phyloP scores from a whole-genome alignment of 108 stramenopile genomes.

The Fragilariopsis cylindrus region DNA sequence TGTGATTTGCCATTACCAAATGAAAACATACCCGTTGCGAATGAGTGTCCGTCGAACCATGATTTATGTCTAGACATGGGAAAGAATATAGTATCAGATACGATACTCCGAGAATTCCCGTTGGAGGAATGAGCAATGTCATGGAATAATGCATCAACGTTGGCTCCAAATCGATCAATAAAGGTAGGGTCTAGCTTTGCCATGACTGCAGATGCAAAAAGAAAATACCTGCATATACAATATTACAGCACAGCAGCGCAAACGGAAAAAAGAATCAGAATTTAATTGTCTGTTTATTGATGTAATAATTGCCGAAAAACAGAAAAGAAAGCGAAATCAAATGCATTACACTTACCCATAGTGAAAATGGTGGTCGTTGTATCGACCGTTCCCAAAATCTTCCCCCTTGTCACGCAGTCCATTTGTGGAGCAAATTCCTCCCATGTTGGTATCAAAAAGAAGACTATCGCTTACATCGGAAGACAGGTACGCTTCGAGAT shows the following conservation, averaged over 20 bases:
- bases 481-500: constrained; percentile 36
- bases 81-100: constrained; percentile 52
- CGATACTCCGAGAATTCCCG: constrained; percentile 33
- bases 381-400: constrained; percentile 64
- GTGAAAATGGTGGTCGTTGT: constrained; percentile 80
- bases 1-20: constrained; percentile 94
- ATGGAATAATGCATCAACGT: constrained; percentile 72
- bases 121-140: constrained; percentile 78
- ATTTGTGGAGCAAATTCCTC: constrained; percentile 49
- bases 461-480: constrained; percentile 35
- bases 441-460: constrained; percentile 53
- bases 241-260: not conserved
- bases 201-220: constrained; percentile 79
- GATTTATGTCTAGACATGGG: constrained; percentile 79
- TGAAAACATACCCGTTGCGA: constrained; percentile 83
- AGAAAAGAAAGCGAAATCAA: not conserved
- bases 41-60: constrained; percentile 91
- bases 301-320: not conserved
- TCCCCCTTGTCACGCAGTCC: constrained; percentile 35
- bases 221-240: constrained; percentile 39
- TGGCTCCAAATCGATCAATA: constrained; percentile 56
- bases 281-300: not conserved
- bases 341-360: constrained; percentile 39
- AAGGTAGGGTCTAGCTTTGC: constrained; percentile 63
- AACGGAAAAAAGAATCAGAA: constrained; percentile 1